phyloP scores from a whole-genome alignment of 257 asterid species.

The Solanum piurae region DNA sequence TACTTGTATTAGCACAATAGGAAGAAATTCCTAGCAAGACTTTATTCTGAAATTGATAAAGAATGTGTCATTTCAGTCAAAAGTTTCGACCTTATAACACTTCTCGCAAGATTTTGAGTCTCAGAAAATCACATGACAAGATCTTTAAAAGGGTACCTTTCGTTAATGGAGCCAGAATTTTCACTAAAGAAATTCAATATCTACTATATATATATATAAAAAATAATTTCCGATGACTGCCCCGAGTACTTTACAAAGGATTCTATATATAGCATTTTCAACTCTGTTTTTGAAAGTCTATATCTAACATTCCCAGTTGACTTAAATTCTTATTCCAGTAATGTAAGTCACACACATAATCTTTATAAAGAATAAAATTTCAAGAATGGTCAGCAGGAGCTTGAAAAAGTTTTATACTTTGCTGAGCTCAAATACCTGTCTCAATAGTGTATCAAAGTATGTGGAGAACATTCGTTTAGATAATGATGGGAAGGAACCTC shows the following conservation, averaged over 20 bases:
- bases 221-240: fast-evolving
- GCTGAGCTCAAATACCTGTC: not conserved
- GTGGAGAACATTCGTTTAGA: not conserved
- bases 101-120: not conserved
- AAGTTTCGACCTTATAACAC: not conserved
- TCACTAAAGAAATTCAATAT: not conserved
- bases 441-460: not conserved
- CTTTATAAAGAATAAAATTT: not conserved
- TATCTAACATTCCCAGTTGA: not conserved
- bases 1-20: not conserved
- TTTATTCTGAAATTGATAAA: not conserved
- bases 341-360: not conserved
- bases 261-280: not conserved
- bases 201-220: fast-evolving
- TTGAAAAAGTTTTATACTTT: not conserved
- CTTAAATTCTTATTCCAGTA: not conserved
- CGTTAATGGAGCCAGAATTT: fast-evolving
- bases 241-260: not conserved
- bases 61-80: not conserved
- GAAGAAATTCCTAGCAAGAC: not conserved
- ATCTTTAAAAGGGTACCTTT: not conserved
- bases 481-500: not conserved
- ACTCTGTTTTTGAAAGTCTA: not conserved
- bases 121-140: not conserved
- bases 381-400: not conserved